Evolutionary conservation across 1,284 basidiomycete species (phyloP).

Genomic region (Apiotrichum veenhuisii): DNA sequence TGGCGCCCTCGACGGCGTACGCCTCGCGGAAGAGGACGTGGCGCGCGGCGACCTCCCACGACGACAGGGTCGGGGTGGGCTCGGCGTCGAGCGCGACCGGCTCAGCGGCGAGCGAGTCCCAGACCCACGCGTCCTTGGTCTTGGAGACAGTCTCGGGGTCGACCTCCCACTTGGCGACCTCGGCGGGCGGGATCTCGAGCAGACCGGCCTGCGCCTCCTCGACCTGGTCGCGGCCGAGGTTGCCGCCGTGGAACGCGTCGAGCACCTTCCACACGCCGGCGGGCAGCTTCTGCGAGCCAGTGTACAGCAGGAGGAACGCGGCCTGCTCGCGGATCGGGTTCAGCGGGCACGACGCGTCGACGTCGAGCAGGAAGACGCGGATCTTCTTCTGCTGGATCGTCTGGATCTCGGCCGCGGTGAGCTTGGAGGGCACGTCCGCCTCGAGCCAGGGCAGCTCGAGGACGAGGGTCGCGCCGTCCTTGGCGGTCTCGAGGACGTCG

Average conservation of each 20-base stretch:
- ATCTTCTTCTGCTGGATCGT: conserved; percentile 46
- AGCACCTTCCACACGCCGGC: conserved; percentile 45
- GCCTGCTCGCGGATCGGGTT: conserved; percentile 47
- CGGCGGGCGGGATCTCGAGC: conserved; percentile 30
- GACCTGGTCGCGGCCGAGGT: conserved; percentile 43
- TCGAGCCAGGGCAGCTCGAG: conserved; percentile 49
- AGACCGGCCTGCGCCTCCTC: conserved; percentile 47
- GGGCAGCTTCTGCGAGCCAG: conserved; percentile 41
- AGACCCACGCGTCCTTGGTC: conserved; percentile 44
- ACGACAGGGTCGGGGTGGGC: conserved; percentile 34
- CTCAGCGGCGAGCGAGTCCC: conserved; percentile 44
- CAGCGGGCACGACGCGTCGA: conserved; percentile 31
- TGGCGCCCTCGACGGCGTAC: conserved; percentile 55
- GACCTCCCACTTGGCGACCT: conserved; percentile 34
- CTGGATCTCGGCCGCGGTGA: conserved; percentile 41
- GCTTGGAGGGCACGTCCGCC: conserved; percentile 46
- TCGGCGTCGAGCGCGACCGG: conserved; percentile 42
- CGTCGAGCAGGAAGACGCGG: conserved; percentile 49
- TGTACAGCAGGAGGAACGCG: conserved; percentile 51
- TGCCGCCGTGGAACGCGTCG: conserved; percentile 46
- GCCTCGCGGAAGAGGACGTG: conserved; percentile 82
- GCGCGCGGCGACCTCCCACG: conserved; percentile 85
- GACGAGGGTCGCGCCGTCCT: conserved; percentile 44
- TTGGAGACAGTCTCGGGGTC: conserved; percentile 42
- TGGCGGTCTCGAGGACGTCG: conserved; percentile 41